A percentile compares a stretch with the other conserved stretches of the same genome.
These are phyloP conservation scores for Aspergillus caelatus DNA, from an alignment of 2,329 filamentous ascomycete species.

Conservation along the genomic window DNA sequence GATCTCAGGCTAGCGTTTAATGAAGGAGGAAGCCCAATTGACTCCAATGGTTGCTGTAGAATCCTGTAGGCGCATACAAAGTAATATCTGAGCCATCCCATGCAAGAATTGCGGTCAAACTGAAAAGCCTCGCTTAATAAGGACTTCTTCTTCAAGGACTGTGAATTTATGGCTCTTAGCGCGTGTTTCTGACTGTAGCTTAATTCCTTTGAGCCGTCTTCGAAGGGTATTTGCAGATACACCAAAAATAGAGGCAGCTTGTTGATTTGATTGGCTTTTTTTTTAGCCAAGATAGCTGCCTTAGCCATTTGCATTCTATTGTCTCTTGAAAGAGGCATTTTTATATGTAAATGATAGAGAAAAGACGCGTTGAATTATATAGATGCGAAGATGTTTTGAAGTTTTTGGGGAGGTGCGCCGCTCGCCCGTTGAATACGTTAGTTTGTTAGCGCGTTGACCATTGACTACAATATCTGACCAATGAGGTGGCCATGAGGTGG, in stretches of 20 bases:
- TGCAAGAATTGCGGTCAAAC: slow-evolving; percentile 2
- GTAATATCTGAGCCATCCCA: slow-evolving; percentile 9
- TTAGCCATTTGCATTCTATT: background rate
- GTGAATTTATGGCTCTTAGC: background rate
- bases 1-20: too few relatives aligned
- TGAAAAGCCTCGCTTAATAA: slow-evolving; percentile 7
- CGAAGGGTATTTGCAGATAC: slow-evolving; percentile 6
- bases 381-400: too few relatives aligned
- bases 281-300: background rate
- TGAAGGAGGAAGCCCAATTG: background rate
- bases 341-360: background rate
- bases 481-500: too few relatives aligned
- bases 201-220: background rate
- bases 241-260: slow-evolving; percentile 2
- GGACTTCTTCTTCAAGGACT: slow-evolving; percentile 1
- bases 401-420: too few relatives aligned
- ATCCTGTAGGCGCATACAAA: background rate
- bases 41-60: slow-evolving; percentile 2
- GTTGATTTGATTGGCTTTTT: slow-evolving; percentile 7
- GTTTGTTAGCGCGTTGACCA: too few relatives aligned
- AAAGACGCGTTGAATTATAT: too few relatives aligned
- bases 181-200: slow-evolving; percentile 8
- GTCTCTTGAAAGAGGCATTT: slow-evolving; percentile 9
- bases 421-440: too few relatives aligned
- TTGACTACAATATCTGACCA: too few relatives aligned